These are phyloP conservation scores for Ophiocordyceps sinensis DNA, from an alignment of 2,329 filamentous ascomycete species.

Conservation along the genomic window DNA sequence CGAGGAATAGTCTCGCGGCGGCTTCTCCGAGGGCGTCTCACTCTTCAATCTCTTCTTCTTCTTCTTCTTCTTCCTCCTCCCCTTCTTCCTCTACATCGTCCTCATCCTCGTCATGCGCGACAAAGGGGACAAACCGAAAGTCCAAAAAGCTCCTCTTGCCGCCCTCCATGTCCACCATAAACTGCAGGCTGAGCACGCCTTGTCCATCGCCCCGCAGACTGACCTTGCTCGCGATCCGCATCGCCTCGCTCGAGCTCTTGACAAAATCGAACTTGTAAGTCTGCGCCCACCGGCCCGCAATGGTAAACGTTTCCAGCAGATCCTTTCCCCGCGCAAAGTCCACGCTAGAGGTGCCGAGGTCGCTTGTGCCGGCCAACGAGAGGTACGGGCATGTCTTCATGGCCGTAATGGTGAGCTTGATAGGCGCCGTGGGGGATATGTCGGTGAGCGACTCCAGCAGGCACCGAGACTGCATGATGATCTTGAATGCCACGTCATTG, in stretches of 20 bases:
- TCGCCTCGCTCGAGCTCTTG: constrained; percentile 77
- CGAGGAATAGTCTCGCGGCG: not conserved
- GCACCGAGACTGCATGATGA: constrained; percentile 75
- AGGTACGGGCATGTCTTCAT: constrained; percentile 55
- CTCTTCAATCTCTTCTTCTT: not conserved
- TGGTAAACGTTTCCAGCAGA: constrained; percentile 61
- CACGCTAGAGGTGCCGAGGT: constrained; percentile 48
- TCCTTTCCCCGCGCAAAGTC: constrained; percentile 50
- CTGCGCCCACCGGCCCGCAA: constrained; percentile 46
- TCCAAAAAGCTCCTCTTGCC: constrained; percentile 61
- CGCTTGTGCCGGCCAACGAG: constrained; percentile 48
- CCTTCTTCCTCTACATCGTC: constrained; percentile 1
- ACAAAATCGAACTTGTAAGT: constrained; percentile 80
- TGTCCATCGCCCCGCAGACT: constrained; percentile 78
- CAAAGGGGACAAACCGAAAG: constrained; percentile 66
- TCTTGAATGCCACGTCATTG: constrained; percentile 69
- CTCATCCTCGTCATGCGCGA: constrained; percentile 39
- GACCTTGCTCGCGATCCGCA: constrained; percentile 84
- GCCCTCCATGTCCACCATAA: constrained; percentile 81
- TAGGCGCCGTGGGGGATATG: constrained; percentile 55
- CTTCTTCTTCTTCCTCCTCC: not conserved
- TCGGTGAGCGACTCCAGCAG: constrained; percentile 61
- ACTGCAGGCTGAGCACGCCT: constrained; percentile 85
- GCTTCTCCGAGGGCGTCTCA: not conserved
- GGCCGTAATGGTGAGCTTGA: constrained; percentile 53